Percentiles rank a stretch among this genome's conserved stretches.
phyloP scores from a whole-genome alignment of 768 basidiomycete genomes.

The Boletus patriciae region DNA sequence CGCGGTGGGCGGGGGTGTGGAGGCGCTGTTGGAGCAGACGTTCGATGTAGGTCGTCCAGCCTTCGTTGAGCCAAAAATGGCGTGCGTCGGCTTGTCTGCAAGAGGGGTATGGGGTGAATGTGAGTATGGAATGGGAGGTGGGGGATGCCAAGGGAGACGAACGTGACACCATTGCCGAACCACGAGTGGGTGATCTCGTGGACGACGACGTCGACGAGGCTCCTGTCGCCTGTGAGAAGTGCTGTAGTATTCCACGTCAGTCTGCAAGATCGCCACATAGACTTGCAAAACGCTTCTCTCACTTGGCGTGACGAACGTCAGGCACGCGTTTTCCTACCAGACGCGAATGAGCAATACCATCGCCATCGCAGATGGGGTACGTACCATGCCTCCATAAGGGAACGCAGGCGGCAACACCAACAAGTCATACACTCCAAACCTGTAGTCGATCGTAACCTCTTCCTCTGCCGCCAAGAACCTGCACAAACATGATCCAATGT shows the following conservation, averaged over 20 bases:
- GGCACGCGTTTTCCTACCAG: slow-evolving; percentile 78
- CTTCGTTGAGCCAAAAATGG: slow-evolving; percentile 90
- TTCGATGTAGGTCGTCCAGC: slow-evolving; percentile 94
- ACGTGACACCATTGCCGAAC: slow-evolving; percentile 91
- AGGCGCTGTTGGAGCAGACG: slow-evolving; percentile 69
- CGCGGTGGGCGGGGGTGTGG: slow-evolving; percentile 74
- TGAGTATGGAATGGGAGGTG: background rate
- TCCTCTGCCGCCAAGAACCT: slow-evolving; percentile 77
- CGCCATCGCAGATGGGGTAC: background rate
- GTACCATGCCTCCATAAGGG: slow-evolving; percentile 89
- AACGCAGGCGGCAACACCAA: slow-evolving; percentile 88
- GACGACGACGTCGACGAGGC: slow-evolving; percentile 86
- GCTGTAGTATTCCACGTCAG: slow-evolving; percentile 40
- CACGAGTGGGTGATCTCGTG: slow-evolving; percentile 86
- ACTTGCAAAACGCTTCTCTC: slow-evolving; percentile 20
- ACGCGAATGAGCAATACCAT: background rate
- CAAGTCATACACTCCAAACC: slow-evolving; percentile 86
- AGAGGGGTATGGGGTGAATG: background rate
- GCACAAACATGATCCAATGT: background rate
- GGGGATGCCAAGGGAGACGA: slow-evolving; percentile 14
- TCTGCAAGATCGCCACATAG: background rate
- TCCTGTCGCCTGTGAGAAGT: slow-evolving; percentile 81
- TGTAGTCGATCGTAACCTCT: slow-evolving; percentile 68
- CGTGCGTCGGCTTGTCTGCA: slow-evolving; percentile 63
- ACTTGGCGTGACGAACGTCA: slow-evolving; percentile 89